Evolutionary conservation across 257 asterid species (phyloP), one percentile per base, ranked within the genome.

Genomic region (Solanum chaucha): DNA sequence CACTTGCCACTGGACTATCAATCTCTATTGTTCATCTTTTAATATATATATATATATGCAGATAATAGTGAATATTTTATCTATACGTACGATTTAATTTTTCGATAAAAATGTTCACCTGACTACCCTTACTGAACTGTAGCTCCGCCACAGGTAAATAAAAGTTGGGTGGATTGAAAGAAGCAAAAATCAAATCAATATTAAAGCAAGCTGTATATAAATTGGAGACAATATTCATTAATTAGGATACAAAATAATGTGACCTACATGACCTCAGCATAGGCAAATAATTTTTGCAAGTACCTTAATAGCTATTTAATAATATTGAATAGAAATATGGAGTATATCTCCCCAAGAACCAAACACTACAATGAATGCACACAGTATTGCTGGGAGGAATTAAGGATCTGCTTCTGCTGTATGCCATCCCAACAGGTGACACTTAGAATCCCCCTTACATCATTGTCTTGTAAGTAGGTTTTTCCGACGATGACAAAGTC

Each of bases 181-280:
- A 22, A 38, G 35, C 5, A 10, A 75, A 40, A 12, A 7, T 17
- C 11, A 75, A 22, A 40, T 11, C 8, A 72, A 8, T 34, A 51
- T 51, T 51, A 72, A 72, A 34, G 83, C 35, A 40, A 38, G 35
- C 12, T 77, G 24, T 55, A 55, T 19, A 55, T 41, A 78, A 24
- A 24, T 41, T 24, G 84, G 38, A 41, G 64, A 41, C 13, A 24
- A 41, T 78, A 78, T 41, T 78, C 84, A 78, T 14, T 44, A 78
- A 77, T 14, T 41, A 77, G 84, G 64, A 24, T 41, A 10, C 84
- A 24, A 78, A 41, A 78, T 78, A 41, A 78, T 78, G 38, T 78
- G 84, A 44, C 38, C 84, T 41, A 78, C 36, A 41, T 77, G 84
- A 77, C 84, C 64, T 77, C 84, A 77, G 59, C 84, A 77, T 77